Conservation (phyloP, 768 basidiomycete species). For the Lactarius trivialis region DNA sequence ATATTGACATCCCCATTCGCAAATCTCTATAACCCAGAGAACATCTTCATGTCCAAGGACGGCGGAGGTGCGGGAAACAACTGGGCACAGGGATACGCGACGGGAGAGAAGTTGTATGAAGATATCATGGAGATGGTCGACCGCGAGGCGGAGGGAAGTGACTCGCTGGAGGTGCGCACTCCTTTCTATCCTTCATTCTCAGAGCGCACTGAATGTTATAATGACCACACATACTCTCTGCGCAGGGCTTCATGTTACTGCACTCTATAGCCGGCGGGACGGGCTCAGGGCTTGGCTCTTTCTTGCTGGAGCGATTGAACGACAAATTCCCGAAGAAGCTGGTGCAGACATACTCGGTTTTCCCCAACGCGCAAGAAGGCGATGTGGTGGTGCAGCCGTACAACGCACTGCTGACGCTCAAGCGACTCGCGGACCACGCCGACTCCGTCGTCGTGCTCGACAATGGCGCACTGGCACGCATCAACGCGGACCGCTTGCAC, state of each 20-base stretch:
- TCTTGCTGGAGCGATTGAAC: conserved; percentile 89
- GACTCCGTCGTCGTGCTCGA: conserved; percentile 97
- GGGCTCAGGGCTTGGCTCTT: conserved; percentile 97
- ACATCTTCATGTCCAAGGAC: conserved; percentile 92
- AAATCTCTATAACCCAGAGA: conserved; percentile 94
- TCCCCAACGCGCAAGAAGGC: conserved; percentile 87
- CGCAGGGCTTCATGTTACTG: conserved; percentile 95
- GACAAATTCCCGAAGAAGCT: conserved; percentile 99
- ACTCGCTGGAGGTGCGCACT: conserved; percentile 78
- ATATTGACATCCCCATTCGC: conserved; percentile 86
- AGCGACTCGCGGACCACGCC: conserved; percentile 91
- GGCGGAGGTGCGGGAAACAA: conserved; percentile 99
- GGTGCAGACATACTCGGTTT: conserved; percentile 98
- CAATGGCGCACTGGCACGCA: conserved; percentile 87
- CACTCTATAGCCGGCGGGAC: conserved; percentile 99
- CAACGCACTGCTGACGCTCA: conserved; percentile 89
- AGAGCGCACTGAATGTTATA: neutral
- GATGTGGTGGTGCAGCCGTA: conserved; percentile 99
- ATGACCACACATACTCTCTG: neutral
- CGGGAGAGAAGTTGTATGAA: conserved; percentile 88
- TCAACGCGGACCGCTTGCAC: conserved; percentile 88
- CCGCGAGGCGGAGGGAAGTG: conserved; percentile 95
- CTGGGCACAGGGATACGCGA: conserved; percentile 92
- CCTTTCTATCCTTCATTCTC: neutral
- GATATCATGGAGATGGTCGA: conserved; percentile 99